These are phyloP conservation scores for Aplosporella prunicola DNA, from an alignment of 2,329 filamentous ascomycete species.

Conservation along the genomic window DNA sequence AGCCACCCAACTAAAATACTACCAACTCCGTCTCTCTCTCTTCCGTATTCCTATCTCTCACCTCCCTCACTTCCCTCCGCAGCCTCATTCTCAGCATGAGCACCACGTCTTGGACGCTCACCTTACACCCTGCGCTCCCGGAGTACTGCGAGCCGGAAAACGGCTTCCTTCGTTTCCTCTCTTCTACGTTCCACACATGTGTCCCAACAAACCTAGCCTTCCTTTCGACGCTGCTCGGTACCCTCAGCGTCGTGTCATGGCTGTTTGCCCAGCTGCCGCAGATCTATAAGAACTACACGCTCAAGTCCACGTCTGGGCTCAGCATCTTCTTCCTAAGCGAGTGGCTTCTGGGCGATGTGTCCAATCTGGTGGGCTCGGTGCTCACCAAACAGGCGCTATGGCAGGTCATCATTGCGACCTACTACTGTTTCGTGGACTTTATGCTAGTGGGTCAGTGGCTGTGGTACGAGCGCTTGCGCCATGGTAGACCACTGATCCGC, in stretches of 20 bases:
- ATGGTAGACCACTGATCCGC: slow-evolving; percentile 33
- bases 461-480: slow-evolving; percentile 53
- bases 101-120: neutral
- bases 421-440: slow-evolving; percentile 58
- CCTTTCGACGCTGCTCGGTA: slow-evolving; percentile 51
- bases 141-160: slow-evolving; percentile 51
- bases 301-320: slow-evolving; percentile 55
- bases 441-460: slow-evolving; percentile 54
- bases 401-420: slow-evolving; percentile 55
- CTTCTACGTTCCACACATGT: slow-evolving; percentile 52
- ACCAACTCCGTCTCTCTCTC: neutral
- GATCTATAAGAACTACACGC: slow-evolving; percentile 57
- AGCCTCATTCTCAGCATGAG: neutral
- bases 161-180: slow-evolving; percentile 48
- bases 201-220: slow-evolving; percentile 55
- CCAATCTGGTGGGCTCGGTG: slow-evolving; percentile 53
- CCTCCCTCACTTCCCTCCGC: neutral
- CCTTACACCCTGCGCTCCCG: slow-evolving; percentile 37
- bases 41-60: neutral
- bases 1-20: neutral
- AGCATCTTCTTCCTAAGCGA: slow-evolving; percentile 57
- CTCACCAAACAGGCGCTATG: slow-evolving; percentile 56
- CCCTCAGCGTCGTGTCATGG: slow-evolving; percentile 56
- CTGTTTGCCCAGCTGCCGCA: slow-evolving; percentile 61
- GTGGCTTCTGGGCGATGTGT: slow-evolving; percentile 56